Evolutionary conservation across 768 basidiomycete species (phyloP), one percentile per base, ranked within the genome.

Genomic region (Cytidiella melzeri): DNA sequence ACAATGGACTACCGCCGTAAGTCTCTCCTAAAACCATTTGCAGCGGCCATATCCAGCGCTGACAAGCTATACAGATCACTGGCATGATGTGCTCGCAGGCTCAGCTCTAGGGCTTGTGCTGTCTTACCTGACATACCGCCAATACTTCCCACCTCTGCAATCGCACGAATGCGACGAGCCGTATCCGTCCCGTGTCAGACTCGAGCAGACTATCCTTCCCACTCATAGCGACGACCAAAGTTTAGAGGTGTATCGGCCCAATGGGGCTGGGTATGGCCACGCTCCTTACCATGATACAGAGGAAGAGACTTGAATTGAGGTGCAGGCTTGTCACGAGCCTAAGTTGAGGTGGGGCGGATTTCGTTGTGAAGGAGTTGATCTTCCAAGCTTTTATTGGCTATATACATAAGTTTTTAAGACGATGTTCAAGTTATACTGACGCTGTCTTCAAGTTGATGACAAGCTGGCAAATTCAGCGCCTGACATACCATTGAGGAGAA

Each of bases 1-100:
- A 93, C 89, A 2, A 93, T 94, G 87, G 93, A 95, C 66, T 85
- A 86, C 57, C 78, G 92, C 50, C 92, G 87, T 89, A 59, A 51
- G 81, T 76, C 5, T 34, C 15, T 34, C 30, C 9, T 34, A 34
- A 15, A 34, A 34, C 30, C 15, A 23, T 19, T 26, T 21, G 24
- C 44, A n/a, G n/a, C 24, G 1, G 12, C n/a, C n/a, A 26, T 37
- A 21, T 41, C 12, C 19, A 27, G 50, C 34, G 53, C 42, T 52
- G 50, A 52, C 41, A 50, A 27, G 53, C 25, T 49, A 42, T 28
- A 26, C 53, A 91, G 88, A 95, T 65, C 92, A 95, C 64, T 93
- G 90, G 87, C 82, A 91, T 4, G 95, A 99, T 56, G 87, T 96
- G 38, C 60, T 91, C 7, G 80, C 87, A 2, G 93, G 94, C 4